Evolutionary conservation across 352 stramenopile genomes (phyloP).

Genomic region (Phytophthora sp.): DNA sequence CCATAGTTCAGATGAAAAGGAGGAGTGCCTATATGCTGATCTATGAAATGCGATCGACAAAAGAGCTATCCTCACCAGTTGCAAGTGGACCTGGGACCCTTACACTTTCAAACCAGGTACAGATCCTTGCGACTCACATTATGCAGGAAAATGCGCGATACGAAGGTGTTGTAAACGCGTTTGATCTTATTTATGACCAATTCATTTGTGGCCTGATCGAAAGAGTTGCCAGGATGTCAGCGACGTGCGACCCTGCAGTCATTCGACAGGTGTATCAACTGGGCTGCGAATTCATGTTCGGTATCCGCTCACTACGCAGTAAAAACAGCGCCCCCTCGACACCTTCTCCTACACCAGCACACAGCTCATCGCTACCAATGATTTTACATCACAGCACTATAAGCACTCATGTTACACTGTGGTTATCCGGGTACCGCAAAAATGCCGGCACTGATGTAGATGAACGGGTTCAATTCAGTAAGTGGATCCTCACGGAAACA

Average conservation of each 20-base stretch:
- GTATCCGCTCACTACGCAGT: constrained; percentile 33
- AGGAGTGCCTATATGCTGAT: constrained; percentile 83
- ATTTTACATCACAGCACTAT: background rate
- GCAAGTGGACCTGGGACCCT: background rate
- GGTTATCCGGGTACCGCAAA: constrained; percentile 14
- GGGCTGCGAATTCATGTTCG: constrained; percentile 48
- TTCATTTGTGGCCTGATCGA: constrained; percentile 32
- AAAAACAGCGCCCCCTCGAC: background rate
- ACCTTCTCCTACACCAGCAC: background rate
- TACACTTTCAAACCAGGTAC: constrained; percentile 12
- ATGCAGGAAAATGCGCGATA: constrained; percentile 38
- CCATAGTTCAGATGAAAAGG: constrained; percentile 63
- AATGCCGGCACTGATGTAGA: background rate
- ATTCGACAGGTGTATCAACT: constrained; percentile 23
- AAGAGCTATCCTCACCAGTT: background rate
- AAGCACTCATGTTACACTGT: constrained; percentile 7
- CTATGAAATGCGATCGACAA: constrained; percentile 51
- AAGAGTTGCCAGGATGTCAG: background rate
- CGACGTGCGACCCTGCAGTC: background rate
- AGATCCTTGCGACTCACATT: constrained; percentile 24
- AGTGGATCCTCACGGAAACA: constrained; percentile 40
- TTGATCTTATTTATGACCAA: constrained; percentile 36
- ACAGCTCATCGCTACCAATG: background rate
- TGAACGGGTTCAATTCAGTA: constrained; percentile 27
- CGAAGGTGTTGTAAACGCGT: constrained; percentile 42